A percentile compares a stretch with the other conserved stretches of the same genome.
These are phyloP conservation scores for Zygoascus biomembranicola DNA, from an alignment of 805 yeast genomes.

Conservation along the genomic window DNA sequence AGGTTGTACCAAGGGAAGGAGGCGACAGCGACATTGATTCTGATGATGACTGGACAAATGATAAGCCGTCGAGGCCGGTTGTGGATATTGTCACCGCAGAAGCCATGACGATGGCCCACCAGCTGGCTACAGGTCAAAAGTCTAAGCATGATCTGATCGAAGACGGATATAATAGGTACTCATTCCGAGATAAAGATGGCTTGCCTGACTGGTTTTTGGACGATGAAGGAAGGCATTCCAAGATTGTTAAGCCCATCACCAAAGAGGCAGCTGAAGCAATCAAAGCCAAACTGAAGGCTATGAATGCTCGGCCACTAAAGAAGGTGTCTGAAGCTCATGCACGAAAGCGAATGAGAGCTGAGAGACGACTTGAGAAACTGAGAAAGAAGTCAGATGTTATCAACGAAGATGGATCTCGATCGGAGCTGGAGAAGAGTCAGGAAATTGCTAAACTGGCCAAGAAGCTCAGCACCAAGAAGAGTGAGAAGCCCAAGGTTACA, in stretches of 20 bases:
- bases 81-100: conserved; percentile 86
- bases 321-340: conserved; percentile 98
- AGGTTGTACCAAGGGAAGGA: conserved; percentile 24
- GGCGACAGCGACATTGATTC: conserved; percentile 24
- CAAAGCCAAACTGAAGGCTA: conserved; percentile 63
- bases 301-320: conserved; percentile 97
- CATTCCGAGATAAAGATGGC: conserved; percentile 85
- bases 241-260: conserved; percentile 81
- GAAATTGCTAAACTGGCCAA: conserved; percentile 83
- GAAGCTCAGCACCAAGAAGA: conserved; percentile 65
- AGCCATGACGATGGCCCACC: conserved; percentile 97
- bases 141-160: conserved; percentile 78
- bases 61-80: conserved; percentile 30
- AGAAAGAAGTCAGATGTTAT: conserved; percentile 89
- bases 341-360: conserved; percentile 89
- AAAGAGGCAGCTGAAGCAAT: conserved; percentile 83
- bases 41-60: conserved; percentile 29
- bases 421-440: conserved; percentile 91
- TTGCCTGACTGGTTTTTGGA: conserved; percentile 96
- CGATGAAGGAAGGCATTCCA: conserved; percentile 82
- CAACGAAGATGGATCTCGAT: conserved; percentile 76
- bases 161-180: conserved; percentile 85
- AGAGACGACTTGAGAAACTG: conserved; percentile 74
- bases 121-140: conserved; percentile 82
- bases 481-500: conserved; percentile 71